Conservation (phyloP, 1,284 basidiomycete species). For the Leucocoprinus gongylophorus region DNA sequence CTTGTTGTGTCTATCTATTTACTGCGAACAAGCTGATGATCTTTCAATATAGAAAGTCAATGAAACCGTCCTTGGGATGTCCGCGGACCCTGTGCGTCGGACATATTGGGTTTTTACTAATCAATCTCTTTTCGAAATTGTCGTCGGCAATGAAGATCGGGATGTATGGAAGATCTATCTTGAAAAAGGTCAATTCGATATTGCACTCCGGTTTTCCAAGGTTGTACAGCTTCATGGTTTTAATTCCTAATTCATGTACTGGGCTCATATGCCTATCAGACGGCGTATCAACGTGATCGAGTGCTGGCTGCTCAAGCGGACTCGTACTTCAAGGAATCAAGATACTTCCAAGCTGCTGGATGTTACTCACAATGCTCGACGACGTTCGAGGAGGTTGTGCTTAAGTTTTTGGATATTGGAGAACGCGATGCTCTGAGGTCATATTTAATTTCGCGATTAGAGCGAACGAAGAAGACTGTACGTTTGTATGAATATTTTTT, state of each 20-base stretch:
- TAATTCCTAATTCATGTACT: slow-evolving; percentile 1
- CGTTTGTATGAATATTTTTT: slow-evolving; percentile 19
- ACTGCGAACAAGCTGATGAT: neutral
- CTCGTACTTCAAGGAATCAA: slow-evolving; percentile 73
- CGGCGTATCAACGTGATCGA: slow-evolving; percentile 76
- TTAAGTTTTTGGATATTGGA: slow-evolving; percentile 85
- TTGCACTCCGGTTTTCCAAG: slow-evolving; percentile 78
- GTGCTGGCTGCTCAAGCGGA: slow-evolving; percentile 84
- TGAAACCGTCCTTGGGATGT: slow-evolving; percentile 68
- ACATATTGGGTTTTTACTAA: slow-evolving; percentile 97
- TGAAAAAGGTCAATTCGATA: slow-evolving; percentile 68
- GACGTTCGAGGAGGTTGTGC: slow-evolving; percentile 87
- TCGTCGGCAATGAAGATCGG: slow-evolving; percentile 82
- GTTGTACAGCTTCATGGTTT: slow-evolving; percentile 44
- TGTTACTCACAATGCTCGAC: slow-evolving; percentile 86
- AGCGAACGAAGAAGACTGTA: slow-evolving; percentile 74
- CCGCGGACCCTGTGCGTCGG: slow-evolving; percentile 77
- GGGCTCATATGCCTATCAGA: slow-evolving; percentile 37
- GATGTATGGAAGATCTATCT: slow-evolving; percentile 95
- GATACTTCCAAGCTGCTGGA: slow-evolving; percentile 89
- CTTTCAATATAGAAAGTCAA: slow-evolving; percentile 51
- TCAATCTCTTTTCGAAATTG: slow-evolving; percentile 84
- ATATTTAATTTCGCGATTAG: slow-evolving; percentile 85
- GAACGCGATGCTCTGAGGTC: slow-evolving; percentile 92
- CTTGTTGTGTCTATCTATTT: neutral